These are phyloP conservation scores for Hypoxylon sp. DNA, from an alignment of 2,329 filamentous ascomycete species.

Conservation along the genomic window DNA sequence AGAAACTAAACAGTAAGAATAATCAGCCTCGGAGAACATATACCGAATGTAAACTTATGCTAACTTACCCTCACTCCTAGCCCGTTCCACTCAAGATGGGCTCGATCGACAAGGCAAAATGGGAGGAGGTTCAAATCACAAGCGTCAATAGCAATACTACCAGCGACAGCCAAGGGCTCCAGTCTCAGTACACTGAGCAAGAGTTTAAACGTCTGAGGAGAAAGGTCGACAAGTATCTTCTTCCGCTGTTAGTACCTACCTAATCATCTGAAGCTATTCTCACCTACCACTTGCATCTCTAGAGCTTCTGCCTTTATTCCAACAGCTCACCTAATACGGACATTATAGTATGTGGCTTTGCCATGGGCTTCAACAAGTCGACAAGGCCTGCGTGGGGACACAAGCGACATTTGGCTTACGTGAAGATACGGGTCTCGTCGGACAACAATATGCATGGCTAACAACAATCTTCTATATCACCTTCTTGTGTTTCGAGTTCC, in stretches of 20 bases:
- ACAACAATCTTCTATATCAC: slow-evolving; percentile 54
- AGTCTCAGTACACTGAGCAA: slow-evolving; percentile 54
- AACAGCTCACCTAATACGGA: neutral
- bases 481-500: slow-evolving; percentile 54
- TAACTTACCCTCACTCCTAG: neutral
- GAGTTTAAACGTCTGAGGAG: slow-evolving; percentile 57
- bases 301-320: neutral
- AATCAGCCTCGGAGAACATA: neutral
- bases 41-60: neutral
- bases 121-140: slow-evolving; percentile 5
- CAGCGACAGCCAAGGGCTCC: slow-evolving; percentile 8
- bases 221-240: slow-evolving; percentile 62
- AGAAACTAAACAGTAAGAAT: neutral
- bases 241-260: slow-evolving; percentile 54
- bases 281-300: neutral
- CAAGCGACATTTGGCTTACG: slow-evolving; percentile 58
- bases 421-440: slow-evolving; percentile 52
- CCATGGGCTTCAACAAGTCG: slow-evolving; percentile 64
- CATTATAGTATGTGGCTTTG: slow-evolving; percentile 60
- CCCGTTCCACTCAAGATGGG: slow-evolving; percentile 17
- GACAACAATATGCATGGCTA: slow-evolving; percentile 56
- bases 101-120: slow-evolving; percentile 16
- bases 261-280: neutral
- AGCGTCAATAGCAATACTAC: neutral
- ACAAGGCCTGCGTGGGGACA: slow-evolving; percentile 61